Base-by-base conservation (phyloP, 768 basidiomycete genomes). In the Suillus paluster region DNA sequence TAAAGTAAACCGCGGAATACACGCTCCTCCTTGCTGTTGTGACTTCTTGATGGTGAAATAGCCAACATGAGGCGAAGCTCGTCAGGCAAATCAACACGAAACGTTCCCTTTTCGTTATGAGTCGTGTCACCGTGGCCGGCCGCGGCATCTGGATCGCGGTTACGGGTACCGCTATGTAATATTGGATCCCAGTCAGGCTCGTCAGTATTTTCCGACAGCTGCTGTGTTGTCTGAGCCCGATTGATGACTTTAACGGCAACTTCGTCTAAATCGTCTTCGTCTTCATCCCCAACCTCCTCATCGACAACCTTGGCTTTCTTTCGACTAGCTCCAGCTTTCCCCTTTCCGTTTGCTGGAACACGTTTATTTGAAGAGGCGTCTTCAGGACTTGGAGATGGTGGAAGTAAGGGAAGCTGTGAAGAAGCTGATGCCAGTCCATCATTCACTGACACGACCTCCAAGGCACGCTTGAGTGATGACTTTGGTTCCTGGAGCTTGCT, bases 331-430 rank as follows among this genome's bases (percentile, higher is more conserved):
- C 64, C 65, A n/a, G 66, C 60, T 58, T 75, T 81, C 14, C 70
- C 72, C 62, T 78, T 83, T 41, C 73, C 76, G 67, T 81, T 84
- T 27, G 75, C 69, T 77, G 72, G 33, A 63, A 70, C 67, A 70
- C 76, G 57, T 57, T 60, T 57, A 71, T 64, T 57, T 64, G 67
- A 38, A 52, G 64, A 63, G 25, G 70, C 63, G 41, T 75, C 70
- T 25, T 75, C 75, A 4, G 82, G 81, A 19, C 88, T 86, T n/a
- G 90, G 90, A 19, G 91, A 90, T 19, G 90, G 89, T 8, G 89
- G 88, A 57, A 91, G 71, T 53, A 90, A 81, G 30, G 68, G 58
- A 23, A 71, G 67, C 8, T 76, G 74, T 54, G 72, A 38, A 12
- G 30, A 19, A 21, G 33, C 5, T 50, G 54, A 55, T 55, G 36